Evolutionary conservation across 345 rosid genomes (phyloP).

Genomic region (Rhodamnia rubescens): DNA sequence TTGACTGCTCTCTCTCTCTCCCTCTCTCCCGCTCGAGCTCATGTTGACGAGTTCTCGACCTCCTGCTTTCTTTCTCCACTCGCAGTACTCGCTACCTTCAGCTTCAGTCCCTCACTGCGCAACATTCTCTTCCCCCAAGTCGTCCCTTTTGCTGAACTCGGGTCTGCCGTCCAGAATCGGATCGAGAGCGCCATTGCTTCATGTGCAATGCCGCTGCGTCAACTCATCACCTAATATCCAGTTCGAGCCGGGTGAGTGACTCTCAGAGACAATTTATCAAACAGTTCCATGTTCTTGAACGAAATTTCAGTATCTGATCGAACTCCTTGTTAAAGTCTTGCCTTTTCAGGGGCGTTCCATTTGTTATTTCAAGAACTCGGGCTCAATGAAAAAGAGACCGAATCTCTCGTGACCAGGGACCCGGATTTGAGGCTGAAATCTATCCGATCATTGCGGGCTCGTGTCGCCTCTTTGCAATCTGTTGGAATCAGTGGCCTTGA

Average conservation of each 20-base stretch:
- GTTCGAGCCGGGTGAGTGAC: neutral
- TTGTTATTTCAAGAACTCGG: conserved; percentile 14
- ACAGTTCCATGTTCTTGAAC: neutral
- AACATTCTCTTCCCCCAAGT: neutral
- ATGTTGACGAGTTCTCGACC: neutral
- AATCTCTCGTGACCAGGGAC: conserved; percentile 21
- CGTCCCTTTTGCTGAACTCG: neutral
- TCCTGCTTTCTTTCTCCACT: neutral
- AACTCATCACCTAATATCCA: neutral
- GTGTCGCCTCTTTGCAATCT: conserved; percentile 33
- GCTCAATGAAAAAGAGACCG: conserved; percentile 21
- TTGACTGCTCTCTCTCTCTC: neutral
- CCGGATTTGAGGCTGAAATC: conserved; percentile 21
- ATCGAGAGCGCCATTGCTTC: neutral
- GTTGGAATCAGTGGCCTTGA: conserved; percentile 33
- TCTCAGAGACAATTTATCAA: neutral
- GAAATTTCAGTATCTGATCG: neutral
- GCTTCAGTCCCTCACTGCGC: neutral
- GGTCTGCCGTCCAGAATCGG: neutral
- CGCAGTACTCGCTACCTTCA: neutral
- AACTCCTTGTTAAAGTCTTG: neutral
- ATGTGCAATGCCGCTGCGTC: neutral
- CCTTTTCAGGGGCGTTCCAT: conserved; percentile 1
- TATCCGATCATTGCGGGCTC: conserved; percentile 22
- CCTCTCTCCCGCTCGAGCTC: neutral